phyloP scores from a whole-genome alignment of 768 basidiomycete genomes.

The Suillus placidus region DNA sequence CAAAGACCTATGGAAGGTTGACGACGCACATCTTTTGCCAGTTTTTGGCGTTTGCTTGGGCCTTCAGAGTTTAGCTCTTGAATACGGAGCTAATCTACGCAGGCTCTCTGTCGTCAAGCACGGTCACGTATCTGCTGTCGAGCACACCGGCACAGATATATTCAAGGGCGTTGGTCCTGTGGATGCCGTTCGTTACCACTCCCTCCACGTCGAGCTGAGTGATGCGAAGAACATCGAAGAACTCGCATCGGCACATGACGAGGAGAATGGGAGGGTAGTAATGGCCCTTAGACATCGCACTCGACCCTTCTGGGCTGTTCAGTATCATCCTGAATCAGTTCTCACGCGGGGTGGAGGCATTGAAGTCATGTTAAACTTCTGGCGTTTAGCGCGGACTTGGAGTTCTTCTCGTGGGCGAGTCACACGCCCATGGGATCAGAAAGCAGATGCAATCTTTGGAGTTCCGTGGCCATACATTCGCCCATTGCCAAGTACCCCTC shows the following conservation, averaged over 20 bases:
- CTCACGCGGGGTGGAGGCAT: slow-evolving; percentile 69
- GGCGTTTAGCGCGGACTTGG: slow-evolving; percentile 68
- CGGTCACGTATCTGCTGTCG: slow-evolving; percentile 68
- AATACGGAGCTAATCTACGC: slow-evolving; percentile 62
- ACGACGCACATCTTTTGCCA: slow-evolving; percentile 55
- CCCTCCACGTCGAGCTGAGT: slow-evolving; percentile 62
- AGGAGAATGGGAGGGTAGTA: slow-evolving; percentile 66
- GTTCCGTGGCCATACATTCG: slow-evolving; percentile 59
- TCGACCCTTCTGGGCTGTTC: slow-evolving; percentile 84
- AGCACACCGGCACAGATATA: slow-evolving; percentile 59
- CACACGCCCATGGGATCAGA: slow-evolving; percentile 44
- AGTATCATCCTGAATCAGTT: slow-evolving; percentile 88
- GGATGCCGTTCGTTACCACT: slow-evolving; percentile 78
- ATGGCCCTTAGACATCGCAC: slow-evolving; percentile 72
- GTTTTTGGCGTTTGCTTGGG: slow-evolving; percentile 86
- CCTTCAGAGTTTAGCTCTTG: slow-evolving; percentile 72
- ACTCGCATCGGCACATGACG: slow-evolving; percentile 66
- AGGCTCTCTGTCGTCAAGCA: slow-evolving; percentile 74
- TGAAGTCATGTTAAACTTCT: slow-evolving; percentile 75
- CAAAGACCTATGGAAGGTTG: slow-evolving; percentile 68
- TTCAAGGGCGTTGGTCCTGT: slow-evolving; percentile 60
- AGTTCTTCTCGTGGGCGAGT: slow-evolving; percentile 40
- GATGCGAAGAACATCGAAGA: slow-evolving; percentile 55
- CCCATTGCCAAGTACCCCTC: slow-evolving; percentile 27
- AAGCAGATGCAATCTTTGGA: slow-evolving; percentile 43